phyloP scores from a whole-genome alignment of 1,284 basidiomycete species.

The Ustilago vetiveriae region DNA sequence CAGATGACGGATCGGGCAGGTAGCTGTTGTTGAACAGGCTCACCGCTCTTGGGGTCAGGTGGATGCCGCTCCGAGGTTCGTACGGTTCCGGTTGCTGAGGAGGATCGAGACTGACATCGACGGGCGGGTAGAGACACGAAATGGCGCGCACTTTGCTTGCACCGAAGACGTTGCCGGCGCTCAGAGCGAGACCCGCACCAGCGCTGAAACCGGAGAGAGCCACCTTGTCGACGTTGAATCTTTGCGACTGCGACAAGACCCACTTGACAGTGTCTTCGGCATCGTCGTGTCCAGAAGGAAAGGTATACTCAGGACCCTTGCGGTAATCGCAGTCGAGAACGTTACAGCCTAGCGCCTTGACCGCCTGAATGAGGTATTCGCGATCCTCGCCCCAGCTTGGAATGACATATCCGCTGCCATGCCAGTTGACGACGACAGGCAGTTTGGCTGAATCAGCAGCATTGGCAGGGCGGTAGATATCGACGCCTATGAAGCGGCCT shows the following conservation, averaged over 20 bases:
- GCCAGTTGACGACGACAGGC: constrained; percentile 38
- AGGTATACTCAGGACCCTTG: constrained; percentile 59
- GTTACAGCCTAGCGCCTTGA: constrained; percentile 25
- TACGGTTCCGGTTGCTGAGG: constrained; percentile 1
- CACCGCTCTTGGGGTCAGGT: constrained; percentile 26
- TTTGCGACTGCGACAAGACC: constrained; percentile 39
- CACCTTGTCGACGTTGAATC: constrained; percentile 35
- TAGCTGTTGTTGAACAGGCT: constrained; percentile 52
- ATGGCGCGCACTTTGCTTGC: constrained; percentile 42
- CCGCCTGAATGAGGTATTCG: constrained; percentile 24
- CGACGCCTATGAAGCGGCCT: constrained; percentile 34
- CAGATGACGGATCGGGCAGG: constrained; percentile 21
- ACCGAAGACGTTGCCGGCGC: constrained; percentile 25
- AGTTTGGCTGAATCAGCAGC: constrained; percentile 13
- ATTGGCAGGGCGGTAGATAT: constrained; percentile 30
- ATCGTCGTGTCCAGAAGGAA: constrained; percentile 48
- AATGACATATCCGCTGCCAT: constrained; percentile 39
- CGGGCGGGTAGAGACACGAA: constrained; percentile 43
- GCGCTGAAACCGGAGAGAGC: constrained; percentile 58
- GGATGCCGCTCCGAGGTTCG: constrained; percentile 31
- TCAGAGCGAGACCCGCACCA: constrained; percentile 56
- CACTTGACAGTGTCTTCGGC: constrained; percentile 47
- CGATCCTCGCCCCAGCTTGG: constrained; percentile 44
- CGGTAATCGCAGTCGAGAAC: constrained; percentile 56
- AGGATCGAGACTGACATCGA: constrained; percentile 11